Percentiles rank a stretch among this genome's conserved stretches.
These are phyloP conservation scores for Paspalum vaginatum DNA, from an alignment of 176 grass and related monocot species.

Conservation along the genomic window DNA sequence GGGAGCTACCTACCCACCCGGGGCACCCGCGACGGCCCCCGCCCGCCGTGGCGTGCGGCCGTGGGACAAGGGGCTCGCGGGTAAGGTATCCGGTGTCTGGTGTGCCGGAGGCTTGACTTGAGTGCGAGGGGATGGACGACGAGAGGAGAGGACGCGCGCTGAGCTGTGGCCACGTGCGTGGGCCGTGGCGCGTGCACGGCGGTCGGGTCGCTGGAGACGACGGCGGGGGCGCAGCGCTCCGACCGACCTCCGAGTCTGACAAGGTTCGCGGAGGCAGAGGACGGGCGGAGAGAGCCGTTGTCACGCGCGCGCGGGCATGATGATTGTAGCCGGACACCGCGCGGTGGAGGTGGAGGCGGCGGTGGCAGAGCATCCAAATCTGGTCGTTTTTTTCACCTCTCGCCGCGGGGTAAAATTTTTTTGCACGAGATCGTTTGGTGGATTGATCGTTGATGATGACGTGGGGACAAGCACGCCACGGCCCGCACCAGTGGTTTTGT, in stretches of 20 bases:
- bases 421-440: no score
- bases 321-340: no score
- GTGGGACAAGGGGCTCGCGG: neutral
- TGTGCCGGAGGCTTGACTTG: neutral
- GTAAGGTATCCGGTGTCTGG: slow-evolving; percentile 34
- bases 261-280: slow-evolving; percentile 7
- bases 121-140: neutral
- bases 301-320: no score
- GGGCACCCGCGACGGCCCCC: neutral
- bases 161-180: slow-evolving; percentile 44
- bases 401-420: no score
- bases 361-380: no score
- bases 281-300: slow-evolving; percentile 5
- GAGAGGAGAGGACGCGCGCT: neutral
- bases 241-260: neutral
- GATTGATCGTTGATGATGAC: no score
- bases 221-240: neutral
- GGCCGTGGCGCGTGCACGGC: neutral
- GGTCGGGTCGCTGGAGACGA: neutral
- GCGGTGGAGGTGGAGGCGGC: no score
- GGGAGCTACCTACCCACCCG: neutral
- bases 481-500: no score
- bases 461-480: no score
- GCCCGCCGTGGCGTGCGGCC: slow-evolving; percentile 16
- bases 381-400: no score